Conservation (phyloP, 768 basidiomycete species). For the Leccinum variicolor region DNA sequence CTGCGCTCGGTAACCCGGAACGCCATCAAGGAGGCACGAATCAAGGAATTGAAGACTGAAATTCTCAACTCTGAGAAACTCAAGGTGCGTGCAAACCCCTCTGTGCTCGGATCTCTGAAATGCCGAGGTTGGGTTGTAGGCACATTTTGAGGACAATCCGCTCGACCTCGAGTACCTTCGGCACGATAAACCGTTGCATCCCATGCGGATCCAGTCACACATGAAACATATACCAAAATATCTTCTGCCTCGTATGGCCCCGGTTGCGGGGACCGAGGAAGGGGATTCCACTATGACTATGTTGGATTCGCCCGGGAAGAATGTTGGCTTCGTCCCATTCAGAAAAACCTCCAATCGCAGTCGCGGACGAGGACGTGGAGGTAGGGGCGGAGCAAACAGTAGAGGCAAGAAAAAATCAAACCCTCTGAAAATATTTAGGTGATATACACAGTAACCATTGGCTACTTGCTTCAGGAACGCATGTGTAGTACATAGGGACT, state of each 20-base stretch:
- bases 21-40: constrained; percentile 83
- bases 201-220: constrained; percentile 84
- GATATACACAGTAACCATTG: background rate
- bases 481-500: background rate
- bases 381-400: constrained; percentile 31
- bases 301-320: constrained; percentile 18
- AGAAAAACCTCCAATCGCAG: constrained; percentile 49
- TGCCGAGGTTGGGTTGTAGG: constrained; percentile 43
- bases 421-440: constrained; percentile 75
- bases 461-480: background rate
- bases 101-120: background rate
- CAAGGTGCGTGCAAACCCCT: constrained; percentile 55
- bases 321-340: constrained; percentile 69
- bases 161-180: constrained; percentile 87
- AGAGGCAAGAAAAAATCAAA: constrained; percentile 70
- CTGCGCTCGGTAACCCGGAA: constrained; percentile 83
- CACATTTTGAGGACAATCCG: constrained; percentile 97
- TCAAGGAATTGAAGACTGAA: constrained; percentile 92
- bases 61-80: constrained; percentile 95
- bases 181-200: constrained; percentile 93
- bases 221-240: constrained; percentile 97
- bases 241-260: constrained; percentile 71
- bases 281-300: constrained; percentile 12
- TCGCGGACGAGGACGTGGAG: constrained; percentile 51
- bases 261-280: constrained; percentile 40